Evolutionary conservation across 1,284 basidiomycete species (phyloP).

Genomic region (Schizophyllum amplum): DNA sequence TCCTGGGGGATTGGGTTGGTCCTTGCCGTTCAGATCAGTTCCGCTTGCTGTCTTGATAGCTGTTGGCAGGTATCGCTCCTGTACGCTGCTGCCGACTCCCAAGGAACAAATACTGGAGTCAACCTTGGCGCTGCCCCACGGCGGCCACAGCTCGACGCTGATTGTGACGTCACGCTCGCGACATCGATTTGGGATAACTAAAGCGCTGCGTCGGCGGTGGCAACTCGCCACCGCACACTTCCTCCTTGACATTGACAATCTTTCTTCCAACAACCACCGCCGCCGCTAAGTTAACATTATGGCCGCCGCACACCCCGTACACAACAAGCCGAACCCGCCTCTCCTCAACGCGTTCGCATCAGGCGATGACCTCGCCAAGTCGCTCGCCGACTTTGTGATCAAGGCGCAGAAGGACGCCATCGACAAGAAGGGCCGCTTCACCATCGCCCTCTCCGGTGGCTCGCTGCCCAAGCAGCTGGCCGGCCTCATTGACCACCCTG

Average conservation of each 20-base stretch:
- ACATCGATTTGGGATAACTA: not conserved
- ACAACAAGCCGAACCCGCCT: slow-evolving; percentile 53
- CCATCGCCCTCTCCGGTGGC: slow-evolving; percentile 90
- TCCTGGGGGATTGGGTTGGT: not conserved
- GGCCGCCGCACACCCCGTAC: slow-evolving; percentile 12
- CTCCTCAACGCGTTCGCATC: slow-evolving; percentile 71
- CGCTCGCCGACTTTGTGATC: slow-evolving; percentile 79
- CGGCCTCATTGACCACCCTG: slow-evolving; percentile 65
- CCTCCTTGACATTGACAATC: no score
- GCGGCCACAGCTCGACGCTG: no score
- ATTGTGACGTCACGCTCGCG: not conserved
- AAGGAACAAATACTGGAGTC: no score
- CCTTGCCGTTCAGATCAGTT: no score
- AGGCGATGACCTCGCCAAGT: slow-evolving; percentile 43
- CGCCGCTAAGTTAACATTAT: not conserved
- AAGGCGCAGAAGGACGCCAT: slow-evolving; percentile 89
- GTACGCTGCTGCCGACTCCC: no score
- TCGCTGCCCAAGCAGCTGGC: slow-evolving; percentile 82
- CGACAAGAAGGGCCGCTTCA: slow-evolving; percentile 83
- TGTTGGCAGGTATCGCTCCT: no score
- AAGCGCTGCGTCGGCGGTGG: no score
- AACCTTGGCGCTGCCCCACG: no score
- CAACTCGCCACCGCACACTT: no score
- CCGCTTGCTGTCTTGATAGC: no score
- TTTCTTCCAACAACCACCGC: not conserved